A percentile compares a stretch with the other conserved stretches of the same genome.
These are phyloP conservation scores for Botrytis aclada DNA, from an alignment of 2,329 filamentous ascomycete genomes.

Conservation along the genomic window DNA sequence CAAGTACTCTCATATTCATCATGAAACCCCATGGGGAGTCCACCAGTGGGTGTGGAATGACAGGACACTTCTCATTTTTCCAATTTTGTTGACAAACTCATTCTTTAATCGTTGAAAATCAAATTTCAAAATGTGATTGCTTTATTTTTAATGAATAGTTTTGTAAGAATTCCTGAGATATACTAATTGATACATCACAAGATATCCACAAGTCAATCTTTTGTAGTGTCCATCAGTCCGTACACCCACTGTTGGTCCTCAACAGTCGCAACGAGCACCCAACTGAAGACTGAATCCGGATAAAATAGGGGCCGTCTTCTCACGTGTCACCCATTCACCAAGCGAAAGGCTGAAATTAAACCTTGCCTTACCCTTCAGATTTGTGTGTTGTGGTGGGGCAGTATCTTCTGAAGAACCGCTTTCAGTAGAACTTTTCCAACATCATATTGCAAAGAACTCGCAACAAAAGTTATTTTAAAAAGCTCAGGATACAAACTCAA, in stretches of 20 bases:
- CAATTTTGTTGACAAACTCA: no score
- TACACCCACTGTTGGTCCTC: no score
- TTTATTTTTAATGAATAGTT: no score
- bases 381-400: slow-evolving; percentile 18
- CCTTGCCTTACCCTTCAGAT: slow-evolving; percentile 6
- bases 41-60: no score
- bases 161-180: no score
- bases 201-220: no score
- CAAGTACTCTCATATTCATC: not conserved
- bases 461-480: not conserved
- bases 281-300: not conserved
- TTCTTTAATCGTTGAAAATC: no score
- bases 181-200: no score
- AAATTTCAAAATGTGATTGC: no score
- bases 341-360: slow-evolving; percentile 19
- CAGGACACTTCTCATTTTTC: no score
- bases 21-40: no score
- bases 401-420: slow-evolving; percentile 5
- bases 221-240: no score
- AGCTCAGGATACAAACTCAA: slow-evolving; percentile 1
- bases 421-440: slow-evolving; percentile 18
- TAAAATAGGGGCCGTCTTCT: slow-evolving; percentile 11
- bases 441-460: not conserved
- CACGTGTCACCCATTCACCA: not conserved
- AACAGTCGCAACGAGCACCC: not conserved